Evolutionary conservation across 257 asterid species (phyloP).

Genomic region (Agastache rugosa): DNA sequence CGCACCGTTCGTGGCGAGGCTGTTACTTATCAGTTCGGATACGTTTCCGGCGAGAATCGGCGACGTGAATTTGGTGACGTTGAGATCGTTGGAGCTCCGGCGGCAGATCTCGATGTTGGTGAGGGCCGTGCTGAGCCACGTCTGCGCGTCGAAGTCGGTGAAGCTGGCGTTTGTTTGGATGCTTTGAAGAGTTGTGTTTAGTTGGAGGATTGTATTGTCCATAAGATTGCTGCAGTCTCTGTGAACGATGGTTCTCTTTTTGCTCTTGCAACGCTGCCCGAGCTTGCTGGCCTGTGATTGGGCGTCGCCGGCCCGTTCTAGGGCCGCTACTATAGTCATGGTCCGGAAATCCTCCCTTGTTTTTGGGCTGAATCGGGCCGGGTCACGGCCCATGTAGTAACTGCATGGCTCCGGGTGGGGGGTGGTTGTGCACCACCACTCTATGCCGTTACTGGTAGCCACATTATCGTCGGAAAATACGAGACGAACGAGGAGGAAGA

Average conservation of each 20-base stretch:
- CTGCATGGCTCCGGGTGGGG: slow-evolving; percentile 78
- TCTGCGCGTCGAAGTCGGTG: slow-evolving; percentile 70
- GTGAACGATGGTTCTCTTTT: slow-evolving; percentile 45
- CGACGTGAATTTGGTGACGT: slow-evolving; percentile 61
- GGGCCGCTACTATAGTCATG: slow-evolving; percentile 60
- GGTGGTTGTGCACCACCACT: slow-evolving; percentile 75
- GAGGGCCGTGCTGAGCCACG: slow-evolving; percentile 86
- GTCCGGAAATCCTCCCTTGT: slow-evolving; percentile 57
- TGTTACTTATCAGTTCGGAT: slow-evolving; percentile 67
- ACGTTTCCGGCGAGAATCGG: slow-evolving; percentile 68
- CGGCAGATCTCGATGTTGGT: slow-evolving; percentile 79
- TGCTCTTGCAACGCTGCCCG: slow-evolving; percentile 48
- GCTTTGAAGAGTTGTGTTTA: slow-evolving; percentile 55
- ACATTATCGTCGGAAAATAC: neutral
- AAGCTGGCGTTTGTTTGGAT: slow-evolving; percentile 53
- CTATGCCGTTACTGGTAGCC: slow-evolving; percentile 19
- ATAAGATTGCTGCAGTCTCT: slow-evolving; percentile 71
- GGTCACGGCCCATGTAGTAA: slow-evolving; percentile 53
- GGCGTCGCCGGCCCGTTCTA: slow-evolving; percentile 58
- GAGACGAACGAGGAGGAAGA: slow-evolving; percentile 30
- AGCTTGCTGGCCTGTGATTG: slow-evolving; percentile 37
- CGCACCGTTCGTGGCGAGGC: slow-evolving; percentile 69
- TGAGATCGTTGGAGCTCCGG: slow-evolving; percentile 65
- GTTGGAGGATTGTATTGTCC: slow-evolving; percentile 61
- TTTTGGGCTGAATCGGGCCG: slow-evolving; percentile 35